Evolutionary conservation across 345 rosid species (phyloP), one percentile per base, ranked within the genome.

Genomic region (Salix dunnii): DNA sequence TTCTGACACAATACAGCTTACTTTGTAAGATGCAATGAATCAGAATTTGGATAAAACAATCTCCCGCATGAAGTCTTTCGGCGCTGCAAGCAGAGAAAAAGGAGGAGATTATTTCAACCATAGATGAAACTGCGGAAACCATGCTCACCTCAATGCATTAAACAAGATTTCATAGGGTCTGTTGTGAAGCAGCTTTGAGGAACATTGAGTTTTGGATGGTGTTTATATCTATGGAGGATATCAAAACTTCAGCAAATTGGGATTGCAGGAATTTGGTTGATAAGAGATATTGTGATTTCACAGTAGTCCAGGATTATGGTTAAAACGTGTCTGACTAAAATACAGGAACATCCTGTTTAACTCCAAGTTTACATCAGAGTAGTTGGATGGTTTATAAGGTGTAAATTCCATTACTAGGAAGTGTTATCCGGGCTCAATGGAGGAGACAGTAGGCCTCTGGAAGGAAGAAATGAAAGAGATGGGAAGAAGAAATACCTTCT

Each of bases 31-130:
- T 18, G 62, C 67, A 71, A 55, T 75, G n/a, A 70, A 38, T 85
- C 86, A 86, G 84, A 88, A 86, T 80, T 83, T 79, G 40, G 82
- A 73, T 46, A 83, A 48, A 48, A 86, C 83, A 25, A 83, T 85
- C 77, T 86, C 84, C 76, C 86, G 55, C 89, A 86, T 85, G 77
- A 88, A 86, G 48, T 80, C 85, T 66, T 63, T 71, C 4, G 91
- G 91, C 46, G 87, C 91, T 88, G 87, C 74, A 83, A 79, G 67
- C 71, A 42, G 69, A 58, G 64, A 13, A 31, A 67, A 75, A 70
- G 62, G 30, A 6, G 4, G 49, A 23, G 49, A 48, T 30, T 23
- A 64, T 64, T 36, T 30, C 38, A 58, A 60, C 64, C 43, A 64
- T 42, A 25, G 10, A 31, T 66, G 13, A 18, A 16, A 33, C 25